Evolutionary conservation across 768 basidiomycete genomes (phyloP).

Genomic region (Astraeus odoratus): DNA sequence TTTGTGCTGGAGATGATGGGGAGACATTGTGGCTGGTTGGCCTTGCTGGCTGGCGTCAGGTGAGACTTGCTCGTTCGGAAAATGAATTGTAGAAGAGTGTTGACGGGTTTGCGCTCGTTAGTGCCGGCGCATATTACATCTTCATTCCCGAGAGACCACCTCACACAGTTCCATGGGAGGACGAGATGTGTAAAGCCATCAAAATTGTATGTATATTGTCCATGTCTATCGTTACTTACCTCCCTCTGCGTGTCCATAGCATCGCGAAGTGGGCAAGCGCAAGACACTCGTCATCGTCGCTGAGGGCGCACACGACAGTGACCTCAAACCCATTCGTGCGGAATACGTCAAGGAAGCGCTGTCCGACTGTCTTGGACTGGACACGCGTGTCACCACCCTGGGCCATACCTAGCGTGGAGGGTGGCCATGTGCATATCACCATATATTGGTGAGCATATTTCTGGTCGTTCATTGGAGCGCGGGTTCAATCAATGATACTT

Average conservation of each 20-base stretch:
- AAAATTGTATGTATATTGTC: conserved; percentile 52
- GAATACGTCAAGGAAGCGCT: conserved; percentile 89
- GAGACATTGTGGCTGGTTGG: conserved; percentile 99
- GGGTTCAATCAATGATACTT: neutral
- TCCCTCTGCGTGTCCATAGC: conserved; percentile 39
- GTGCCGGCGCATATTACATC: conserved; percentile 91
- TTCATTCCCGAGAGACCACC: conserved; percentile 97
- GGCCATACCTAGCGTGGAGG: conserved; percentile 98
- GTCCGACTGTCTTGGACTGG: conserved; percentile 78
- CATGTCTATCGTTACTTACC: neutral
- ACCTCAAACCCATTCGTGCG: conserved; percentile 84
- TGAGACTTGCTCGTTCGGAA: conserved; percentile 38
- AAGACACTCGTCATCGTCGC: conserved; percentile 99
- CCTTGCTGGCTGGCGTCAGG: conserved; percentile 88
- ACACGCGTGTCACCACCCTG: conserved; percentile 93
- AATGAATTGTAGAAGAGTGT: no score
- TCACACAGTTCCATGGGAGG: conserved; percentile 73
- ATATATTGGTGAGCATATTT: conserved; percentile 71
- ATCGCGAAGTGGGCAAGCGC: conserved; percentile 87
- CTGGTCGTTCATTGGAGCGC: neutral
- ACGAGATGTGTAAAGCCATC: conserved; percentile 84
- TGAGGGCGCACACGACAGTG: conserved; percentile 86
- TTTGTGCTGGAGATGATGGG: conserved; percentile 99
- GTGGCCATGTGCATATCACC: conserved; percentile 85
- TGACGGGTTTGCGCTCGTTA: conserved; percentile 22